These are phyloP conservation scores for Salicornia ramosissima DNA, from an alignment of 148 eudicot genomes.

Conservation along the genomic window DNA sequence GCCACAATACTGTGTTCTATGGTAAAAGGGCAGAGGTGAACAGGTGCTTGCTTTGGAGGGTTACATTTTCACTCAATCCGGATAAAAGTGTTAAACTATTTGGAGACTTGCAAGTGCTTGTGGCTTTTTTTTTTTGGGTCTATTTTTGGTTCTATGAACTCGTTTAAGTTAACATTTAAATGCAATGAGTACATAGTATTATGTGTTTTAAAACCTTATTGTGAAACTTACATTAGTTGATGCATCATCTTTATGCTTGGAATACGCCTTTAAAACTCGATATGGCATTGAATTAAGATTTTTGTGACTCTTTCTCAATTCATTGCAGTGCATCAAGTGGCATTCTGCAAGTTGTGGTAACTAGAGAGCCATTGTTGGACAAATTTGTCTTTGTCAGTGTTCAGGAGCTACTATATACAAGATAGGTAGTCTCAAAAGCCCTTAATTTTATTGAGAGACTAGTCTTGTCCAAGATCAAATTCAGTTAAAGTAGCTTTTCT, in stretches of 20 bases:
- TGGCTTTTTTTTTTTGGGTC: too few relatives aligned
- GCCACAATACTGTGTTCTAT: too few relatives aligned
- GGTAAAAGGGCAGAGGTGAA: too few relatives aligned
- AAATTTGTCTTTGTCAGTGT: neutral
- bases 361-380: conserved; percentile 8
- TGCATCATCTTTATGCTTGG: neutral
- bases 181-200: too few relatives aligned
- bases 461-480: neutral
- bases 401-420: neutral
- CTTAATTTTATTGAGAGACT: neutral
- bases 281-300: neutral
- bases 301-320: neutral
- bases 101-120: too few relatives aligned
- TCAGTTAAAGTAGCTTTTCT: neutral
- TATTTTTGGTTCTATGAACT: neutral
- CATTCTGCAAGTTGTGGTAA: conserved; percentile 3
- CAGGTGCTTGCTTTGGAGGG: too few relatives aligned
- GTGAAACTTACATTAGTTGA: neutral
- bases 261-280: neutral
- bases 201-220: neutral
- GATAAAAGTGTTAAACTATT: too few relatives aligned
- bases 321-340: neutral
- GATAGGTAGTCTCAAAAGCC: neutral
- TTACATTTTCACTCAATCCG: too few relatives aligned
- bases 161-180: too few relatives aligned